A percentile compares a stretch with the other conserved stretches of the same genome.
These are phyloP conservation scores for Arxiozyma telluris DNA, from an alignment of 1,139 yeast genomes.

Conservation along the genomic window DNA sequence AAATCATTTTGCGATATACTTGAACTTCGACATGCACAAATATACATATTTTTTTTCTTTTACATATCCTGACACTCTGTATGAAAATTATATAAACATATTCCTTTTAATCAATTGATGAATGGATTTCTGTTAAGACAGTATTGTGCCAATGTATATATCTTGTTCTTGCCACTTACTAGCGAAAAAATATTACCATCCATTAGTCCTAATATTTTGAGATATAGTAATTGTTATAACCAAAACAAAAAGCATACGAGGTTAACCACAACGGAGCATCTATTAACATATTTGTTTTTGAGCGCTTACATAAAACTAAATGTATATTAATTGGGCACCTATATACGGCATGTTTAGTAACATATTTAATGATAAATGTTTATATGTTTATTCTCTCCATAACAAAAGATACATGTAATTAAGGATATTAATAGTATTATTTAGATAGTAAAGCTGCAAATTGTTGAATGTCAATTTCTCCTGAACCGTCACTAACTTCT, in stretches of 20 bases:
- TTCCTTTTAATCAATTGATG: background rate
- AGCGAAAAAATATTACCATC: too few species aligned
- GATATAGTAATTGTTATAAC: too few species aligned
- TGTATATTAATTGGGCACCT: background rate
- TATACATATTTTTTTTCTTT: background rate
- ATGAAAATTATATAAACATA: background rate
- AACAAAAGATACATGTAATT: background rate
- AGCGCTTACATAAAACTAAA: too few species aligned
- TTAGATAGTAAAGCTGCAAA: conserved; percentile 69
- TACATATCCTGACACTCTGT: too few species aligned
- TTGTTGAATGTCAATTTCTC: conserved; percentile 92
- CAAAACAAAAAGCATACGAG: background rate
- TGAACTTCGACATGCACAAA: background rate
- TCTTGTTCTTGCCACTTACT: background rate
- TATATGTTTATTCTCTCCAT: background rate
- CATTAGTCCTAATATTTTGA: too few species aligned
- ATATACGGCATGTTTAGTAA: too few species aligned
- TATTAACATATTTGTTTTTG: too few species aligned
- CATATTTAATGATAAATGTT: background rate
- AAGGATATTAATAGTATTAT: conserved; percentile 12
- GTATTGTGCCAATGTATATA: background rate
- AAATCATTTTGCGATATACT: background rate
- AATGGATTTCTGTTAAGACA: background rate
- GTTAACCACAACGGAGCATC: background rate
- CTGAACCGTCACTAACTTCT: conserved; percentile 94